Percentiles rank a stretch among this genome's conserved stretches.
phyloP scores from a whole-genome alignment of 192 early-diverging fungal genomes.

The Gaertneriomyces semiglobifer region DNA sequence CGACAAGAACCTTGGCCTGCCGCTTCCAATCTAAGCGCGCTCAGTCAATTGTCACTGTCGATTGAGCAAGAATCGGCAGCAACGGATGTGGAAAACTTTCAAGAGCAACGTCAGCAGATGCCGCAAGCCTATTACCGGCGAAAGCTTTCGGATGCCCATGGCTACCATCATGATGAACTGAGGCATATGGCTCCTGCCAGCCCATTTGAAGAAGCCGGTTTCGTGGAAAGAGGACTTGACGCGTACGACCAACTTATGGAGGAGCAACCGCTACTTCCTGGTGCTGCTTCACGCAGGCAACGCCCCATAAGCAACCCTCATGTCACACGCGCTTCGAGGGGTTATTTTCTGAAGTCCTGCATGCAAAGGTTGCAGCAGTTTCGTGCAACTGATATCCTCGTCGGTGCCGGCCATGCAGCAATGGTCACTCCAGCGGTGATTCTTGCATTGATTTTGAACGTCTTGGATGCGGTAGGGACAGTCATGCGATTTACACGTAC shows the following conservation, averaged over 20 bases:
- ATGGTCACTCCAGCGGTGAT: constrained; percentile 74
- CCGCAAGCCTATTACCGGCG: too few species aligned
- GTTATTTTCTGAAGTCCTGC: neutral
- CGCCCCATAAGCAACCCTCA: too few species aligned
- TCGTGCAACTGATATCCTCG: constrained; percentile 6
- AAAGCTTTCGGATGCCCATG: too few species aligned
- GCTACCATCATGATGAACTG: too few species aligned
- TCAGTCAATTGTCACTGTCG: constrained; percentile 27
- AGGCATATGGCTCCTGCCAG: too few species aligned
- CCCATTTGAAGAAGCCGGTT: too few species aligned
- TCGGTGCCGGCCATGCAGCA: constrained; percentile 6
- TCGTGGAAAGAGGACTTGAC: too few species aligned
- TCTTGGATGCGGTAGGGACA: constrained; percentile 77
- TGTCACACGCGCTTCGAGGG: neutral
- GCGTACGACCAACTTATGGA: too few species aligned
- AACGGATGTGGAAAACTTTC: neutral
- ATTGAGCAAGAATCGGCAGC: constrained; percentile 8
- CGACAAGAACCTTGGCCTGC: neutral
- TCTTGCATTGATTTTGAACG: constrained; percentile 84
- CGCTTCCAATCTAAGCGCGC: constrained; percentile 26
- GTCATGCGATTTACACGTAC: neutral
- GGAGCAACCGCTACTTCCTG: too few species aligned
- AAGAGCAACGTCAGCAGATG: too few species aligned
- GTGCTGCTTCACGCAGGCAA: too few species aligned
- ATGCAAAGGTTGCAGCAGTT: neutral